Conservation (phyloP, 2,329 filamentous ascomycete genomes). For the Penicillium sp. region DNA sequence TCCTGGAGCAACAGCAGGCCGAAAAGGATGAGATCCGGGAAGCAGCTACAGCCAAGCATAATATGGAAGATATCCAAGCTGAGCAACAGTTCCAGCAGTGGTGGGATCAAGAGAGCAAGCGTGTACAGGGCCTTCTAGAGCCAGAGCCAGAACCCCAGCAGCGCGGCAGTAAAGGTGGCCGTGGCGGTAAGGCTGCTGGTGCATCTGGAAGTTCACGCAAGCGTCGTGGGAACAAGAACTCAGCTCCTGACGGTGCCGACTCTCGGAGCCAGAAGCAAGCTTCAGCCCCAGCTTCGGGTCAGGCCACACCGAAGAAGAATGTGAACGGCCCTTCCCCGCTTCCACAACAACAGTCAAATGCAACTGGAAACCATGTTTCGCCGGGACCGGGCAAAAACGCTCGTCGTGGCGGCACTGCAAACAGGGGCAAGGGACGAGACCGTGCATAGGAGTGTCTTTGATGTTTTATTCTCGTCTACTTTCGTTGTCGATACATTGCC, state of each 20-base stretch:
- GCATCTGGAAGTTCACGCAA: slow-evolving; percentile 14
- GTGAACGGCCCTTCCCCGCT: slow-evolving; percentile 11
- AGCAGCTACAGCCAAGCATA: slow-evolving; percentile 76
- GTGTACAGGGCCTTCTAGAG: slow-evolving; percentile 34
- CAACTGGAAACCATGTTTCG: slow-evolving; percentile 11
- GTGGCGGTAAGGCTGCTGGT: slow-evolving; percentile 14
- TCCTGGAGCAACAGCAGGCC: slow-evolving; percentile 80
- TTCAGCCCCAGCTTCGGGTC: neutral
- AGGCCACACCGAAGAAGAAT: slow-evolving; percentile 12
- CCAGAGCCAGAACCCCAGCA: slow-evolving; percentile 8
- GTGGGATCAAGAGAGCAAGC: slow-evolving; percentile 42
- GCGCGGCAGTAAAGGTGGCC: slow-evolving; percentile 12
- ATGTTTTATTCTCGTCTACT: neutral
- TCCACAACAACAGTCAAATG: slow-evolving; percentile 5
- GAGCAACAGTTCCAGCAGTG: slow-evolving; percentile 91
- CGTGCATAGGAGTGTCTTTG: slow-evolving; percentile 2
- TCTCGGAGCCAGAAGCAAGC: slow-evolving; percentile 5
- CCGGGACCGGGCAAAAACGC: slow-evolving; percentile 9
- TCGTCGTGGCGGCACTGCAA: slow-evolving; percentile 25
- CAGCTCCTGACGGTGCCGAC: neutral
- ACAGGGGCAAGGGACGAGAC: slow-evolving; percentile 21
- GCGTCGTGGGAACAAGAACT: slow-evolving; percentile 17
- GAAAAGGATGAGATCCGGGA: slow-evolving; percentile 83
- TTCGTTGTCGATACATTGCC: neutral
- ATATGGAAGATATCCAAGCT: slow-evolving; percentile 89